Evolutionary conservation across 768 basidiomycete species (phyloP).

Genomic region (Tulasnella sp.): DNA sequence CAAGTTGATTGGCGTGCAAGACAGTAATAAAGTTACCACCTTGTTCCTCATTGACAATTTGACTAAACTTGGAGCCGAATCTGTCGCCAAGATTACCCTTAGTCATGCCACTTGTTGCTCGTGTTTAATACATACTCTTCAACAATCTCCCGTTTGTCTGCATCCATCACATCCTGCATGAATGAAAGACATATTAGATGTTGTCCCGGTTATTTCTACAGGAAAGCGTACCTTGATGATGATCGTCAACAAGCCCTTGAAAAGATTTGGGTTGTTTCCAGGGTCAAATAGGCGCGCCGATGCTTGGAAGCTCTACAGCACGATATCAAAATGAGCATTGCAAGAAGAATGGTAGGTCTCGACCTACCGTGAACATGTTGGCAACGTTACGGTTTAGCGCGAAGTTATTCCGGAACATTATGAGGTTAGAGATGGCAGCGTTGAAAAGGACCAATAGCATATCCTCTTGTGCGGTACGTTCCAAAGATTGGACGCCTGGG

Average conservation of each 20-base stretch:
- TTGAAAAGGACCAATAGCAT: slow-evolving; percentile 66
- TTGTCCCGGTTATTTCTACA: too few species aligned
- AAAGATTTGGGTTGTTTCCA: slow-evolving; percentile 58
- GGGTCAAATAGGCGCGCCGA: slow-evolving; percentile 55
- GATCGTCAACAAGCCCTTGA: slow-evolving; percentile 61
- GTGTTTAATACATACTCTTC: slow-evolving; percentile 52
- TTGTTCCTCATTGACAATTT: slow-evolving; percentile 25
- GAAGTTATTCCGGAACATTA: slow-evolving; percentile 68
- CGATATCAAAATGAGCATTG: not conserved
- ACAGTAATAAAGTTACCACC: slow-evolving; percentile 31
- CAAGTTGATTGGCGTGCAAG: slow-evolving; percentile 17
- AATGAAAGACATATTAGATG: too few species aligned
- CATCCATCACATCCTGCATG: slow-evolving; percentile 62
- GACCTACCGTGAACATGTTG: slow-evolving; percentile 57
- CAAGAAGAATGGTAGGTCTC: slow-evolving; percentile 45
- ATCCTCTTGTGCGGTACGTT: slow-evolving; percentile 65
- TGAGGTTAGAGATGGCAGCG: slow-evolving; percentile 62
- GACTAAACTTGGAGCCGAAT: slow-evolving; percentile 19
- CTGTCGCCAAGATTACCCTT: not conserved
- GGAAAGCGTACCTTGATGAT: slow-evolving; percentile 58
- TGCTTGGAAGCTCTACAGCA: slow-evolving; percentile 37
- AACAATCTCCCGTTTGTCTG: slow-evolving; percentile 61
- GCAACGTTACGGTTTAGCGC: slow-evolving; percentile 62
- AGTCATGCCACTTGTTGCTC: too few species aligned
- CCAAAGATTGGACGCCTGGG: slow-evolving; percentile 62